phyloP scores from a whole-genome alignment of 768 basidiomycete genomes.

The Gymnopilus junonius region DNA sequence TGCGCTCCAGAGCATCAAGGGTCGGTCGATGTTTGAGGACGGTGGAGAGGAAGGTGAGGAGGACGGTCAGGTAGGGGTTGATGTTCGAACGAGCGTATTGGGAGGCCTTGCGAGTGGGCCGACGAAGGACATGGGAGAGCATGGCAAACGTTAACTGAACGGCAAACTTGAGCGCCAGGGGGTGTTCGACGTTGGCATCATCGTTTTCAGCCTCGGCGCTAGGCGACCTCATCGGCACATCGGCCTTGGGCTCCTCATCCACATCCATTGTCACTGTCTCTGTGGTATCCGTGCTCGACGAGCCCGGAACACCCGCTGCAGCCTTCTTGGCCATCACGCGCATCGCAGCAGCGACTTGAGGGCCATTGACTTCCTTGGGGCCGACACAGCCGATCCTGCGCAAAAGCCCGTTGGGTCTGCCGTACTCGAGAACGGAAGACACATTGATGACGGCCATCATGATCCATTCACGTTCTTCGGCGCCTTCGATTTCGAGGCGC shows the following conservation, averaged over 20 bases:
- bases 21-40: constrained; percentile 67
- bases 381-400: constrained; percentile 62
- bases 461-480: constrained; percentile 89
- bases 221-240: constrained; percentile 30
- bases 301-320: constrained; percentile 32
- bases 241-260: constrained; percentile 28
- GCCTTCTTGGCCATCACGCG: constrained; percentile 57
- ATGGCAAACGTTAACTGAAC: constrained; percentile 80
- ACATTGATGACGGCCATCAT: constrained; percentile 95
- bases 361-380: constrained; percentile 36
- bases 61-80: constrained; percentile 86
- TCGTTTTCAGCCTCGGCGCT: constrained; percentile 35
- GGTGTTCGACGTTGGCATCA: constrained; percentile 43
- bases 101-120: constrained; percentile 63
- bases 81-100: constrained; percentile 58
- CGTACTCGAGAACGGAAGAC: constrained; percentile 85
- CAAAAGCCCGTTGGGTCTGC: constrained; percentile 72
- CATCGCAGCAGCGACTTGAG: constrained; percentile 40
- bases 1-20: constrained; percentile 68
- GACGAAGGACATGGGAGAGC: constrained; percentile 71
- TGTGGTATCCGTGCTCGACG: constrained; percentile 38
- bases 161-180: constrained; percentile 73
- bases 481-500: constrained; percentile 80
- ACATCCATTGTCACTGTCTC: constrained; percentile 54
- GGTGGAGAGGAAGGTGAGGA: constrained; percentile 89